phyloP scores from a whole-genome alignment of 2,329 filamentous ascomycete genomes.

The Calonectria honghensis region DNA sequence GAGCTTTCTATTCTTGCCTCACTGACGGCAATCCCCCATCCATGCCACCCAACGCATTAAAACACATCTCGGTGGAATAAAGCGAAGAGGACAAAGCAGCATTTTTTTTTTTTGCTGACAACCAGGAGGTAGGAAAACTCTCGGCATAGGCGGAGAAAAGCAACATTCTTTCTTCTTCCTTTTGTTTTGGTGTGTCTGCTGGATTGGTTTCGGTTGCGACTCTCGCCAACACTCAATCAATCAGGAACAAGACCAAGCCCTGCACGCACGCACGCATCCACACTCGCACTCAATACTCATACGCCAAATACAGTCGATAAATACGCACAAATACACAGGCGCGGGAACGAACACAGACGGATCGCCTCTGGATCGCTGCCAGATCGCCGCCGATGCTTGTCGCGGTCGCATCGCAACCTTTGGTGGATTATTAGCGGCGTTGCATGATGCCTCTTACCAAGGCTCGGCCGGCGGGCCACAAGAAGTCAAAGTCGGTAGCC shows the following conservation, averaged over 20 bases:
- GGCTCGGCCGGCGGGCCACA: conserved; percentile 45
- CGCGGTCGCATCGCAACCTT: conserved; percentile 22
- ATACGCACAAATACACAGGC: not conserved
- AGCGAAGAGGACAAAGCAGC: conserved; percentile 4
- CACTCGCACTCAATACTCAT: not conserved
- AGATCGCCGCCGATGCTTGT: conserved; percentile 28
- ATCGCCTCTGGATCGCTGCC: conserved; percentile 18
- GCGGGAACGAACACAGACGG: not conserved
- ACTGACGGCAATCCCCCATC: conserved; percentile 26
- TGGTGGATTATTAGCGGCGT: conserved; percentile 17
- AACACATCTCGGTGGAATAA: conserved; percentile 13
- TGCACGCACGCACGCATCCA: not conserved
- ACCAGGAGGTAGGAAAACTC: conserved; percentile 44
- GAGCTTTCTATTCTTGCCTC: conserved; percentile 34
- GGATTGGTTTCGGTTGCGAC: conserved; percentile 31
- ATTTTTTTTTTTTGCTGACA: conserved; percentile 41
- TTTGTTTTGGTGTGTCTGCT: conserved; percentile 21
- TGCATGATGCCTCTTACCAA: conserved; percentile 52
- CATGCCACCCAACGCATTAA: conserved; percentile 25
- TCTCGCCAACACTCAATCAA: conserved; percentile 25
- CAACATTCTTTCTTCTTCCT: conserved; percentile 17
- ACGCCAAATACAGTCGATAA: not conserved
- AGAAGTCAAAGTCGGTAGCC: conserved; percentile 38
- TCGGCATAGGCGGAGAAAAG: conserved; percentile 41
- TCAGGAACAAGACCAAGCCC: conserved; percentile 32